These are phyloP conservation scores for Syzygium aqueum DNA, from an alignment of 345 rosid species.

Conservation along the genomic window DNA sequence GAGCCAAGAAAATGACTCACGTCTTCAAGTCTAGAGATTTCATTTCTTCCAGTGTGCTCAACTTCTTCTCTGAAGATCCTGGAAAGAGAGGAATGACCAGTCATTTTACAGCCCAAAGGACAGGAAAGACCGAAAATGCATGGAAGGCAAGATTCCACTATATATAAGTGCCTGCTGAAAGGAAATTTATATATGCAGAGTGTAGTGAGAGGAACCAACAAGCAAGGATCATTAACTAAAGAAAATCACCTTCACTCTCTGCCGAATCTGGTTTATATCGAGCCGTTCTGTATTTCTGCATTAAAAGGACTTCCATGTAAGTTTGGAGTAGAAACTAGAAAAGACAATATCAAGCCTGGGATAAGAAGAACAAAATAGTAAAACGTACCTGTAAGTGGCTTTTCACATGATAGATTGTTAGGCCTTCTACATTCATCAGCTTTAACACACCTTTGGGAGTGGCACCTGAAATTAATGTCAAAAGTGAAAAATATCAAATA, in stretches of 20 bases:
- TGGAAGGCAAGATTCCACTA: background rate
- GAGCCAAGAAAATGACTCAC: conserved; percentile 27
- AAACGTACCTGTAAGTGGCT: conserved; percentile 82
- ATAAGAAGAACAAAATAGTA: background rate
- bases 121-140: background rate
- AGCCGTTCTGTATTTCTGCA: conserved; percentile 94
- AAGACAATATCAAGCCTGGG: background rate
- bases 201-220: background rate
- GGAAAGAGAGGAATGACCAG: conserved; percentile 6
- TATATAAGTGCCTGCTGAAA: background rate
- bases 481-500: background rate
- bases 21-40: conserved; percentile 67
- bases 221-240: background rate
- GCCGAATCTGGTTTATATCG: conserved; percentile 71
- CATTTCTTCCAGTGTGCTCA: conserved; percentile 43
- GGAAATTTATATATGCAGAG: background rate
- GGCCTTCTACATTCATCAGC: conserved; percentile 63
- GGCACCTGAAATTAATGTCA: conserved; percentile 50
- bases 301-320: conserved; percentile 1
- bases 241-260: conserved; percentile 30
- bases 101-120: background rate
- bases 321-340: conserved; percentile 1
- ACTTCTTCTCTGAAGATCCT: conserved; percentile 49
- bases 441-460: conserved; percentile 88
- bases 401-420: conserved; percentile 96